These are phyloP conservation scores for Xylaria sp. DNA, from an alignment of 495 filamentous ascomycete genomes.

Conservation along the genomic window DNA sequence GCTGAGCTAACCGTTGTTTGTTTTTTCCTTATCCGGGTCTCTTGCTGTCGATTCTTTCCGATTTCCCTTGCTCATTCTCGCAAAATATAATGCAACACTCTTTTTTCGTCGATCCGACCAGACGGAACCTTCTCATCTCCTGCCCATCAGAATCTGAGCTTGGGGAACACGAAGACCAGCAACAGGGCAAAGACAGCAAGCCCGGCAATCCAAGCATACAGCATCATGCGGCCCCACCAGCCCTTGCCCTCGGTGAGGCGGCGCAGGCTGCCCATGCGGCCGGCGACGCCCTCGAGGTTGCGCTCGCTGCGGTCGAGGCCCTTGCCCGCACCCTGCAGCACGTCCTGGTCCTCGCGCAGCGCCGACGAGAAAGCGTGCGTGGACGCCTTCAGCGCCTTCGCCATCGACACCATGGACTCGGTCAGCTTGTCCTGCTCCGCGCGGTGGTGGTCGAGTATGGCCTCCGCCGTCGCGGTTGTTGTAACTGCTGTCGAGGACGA, in stretches of 20 bases:
- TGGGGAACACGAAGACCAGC: conserved; percentile 82
- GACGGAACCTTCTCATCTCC: not conserved
- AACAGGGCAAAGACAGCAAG: conserved; percentile 76
- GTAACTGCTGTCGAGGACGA: conserved; percentile 39
- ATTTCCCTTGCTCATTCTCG: too few species aligned
- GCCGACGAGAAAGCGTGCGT: conserved; percentile 71
- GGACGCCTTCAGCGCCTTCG: conserved; percentile 76
- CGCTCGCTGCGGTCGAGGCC: conserved; percentile 77
- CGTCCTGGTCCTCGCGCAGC: conserved; percentile 73
- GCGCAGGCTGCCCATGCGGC: conserved; percentile 74
- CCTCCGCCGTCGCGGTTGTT: conserved; percentile 61
- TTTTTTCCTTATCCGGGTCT: not conserved
- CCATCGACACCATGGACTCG: conserved; percentile 76
- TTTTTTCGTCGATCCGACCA: too few species aligned
- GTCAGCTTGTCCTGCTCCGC: conserved; percentile 87
- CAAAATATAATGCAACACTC: not conserved
- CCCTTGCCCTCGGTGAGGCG: conserved; percentile 84
- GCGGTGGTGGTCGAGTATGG: conserved; percentile 74
- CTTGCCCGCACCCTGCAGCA: conserved; percentile 71
- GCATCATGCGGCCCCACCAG: conserved; percentile 83
- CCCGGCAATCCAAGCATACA: conserved; percentile 83
- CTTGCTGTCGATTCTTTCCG: not conserved
- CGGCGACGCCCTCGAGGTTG: conserved; percentile 76
- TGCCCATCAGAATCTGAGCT: conserved; percentile 73
- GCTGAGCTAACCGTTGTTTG: conserved; percentile 12